Evolutionary conservation across 208 protist species (phyloP).

Genomic region (Polymyxa betae): DNA sequence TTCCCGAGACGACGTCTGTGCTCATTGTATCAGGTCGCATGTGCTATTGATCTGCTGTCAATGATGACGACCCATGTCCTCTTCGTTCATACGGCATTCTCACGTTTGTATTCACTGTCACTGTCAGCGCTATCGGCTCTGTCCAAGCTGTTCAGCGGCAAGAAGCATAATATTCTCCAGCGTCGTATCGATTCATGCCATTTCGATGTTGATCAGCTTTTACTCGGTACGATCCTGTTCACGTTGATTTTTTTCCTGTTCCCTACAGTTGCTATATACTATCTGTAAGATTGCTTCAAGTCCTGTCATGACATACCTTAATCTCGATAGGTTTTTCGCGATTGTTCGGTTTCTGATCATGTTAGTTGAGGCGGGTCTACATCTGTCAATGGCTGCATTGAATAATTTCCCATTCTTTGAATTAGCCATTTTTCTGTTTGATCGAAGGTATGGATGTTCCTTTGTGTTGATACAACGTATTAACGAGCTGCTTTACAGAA

Average conservation of each 20-base stretch:
- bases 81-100: conserved; percentile 47
- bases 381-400: not conserved
- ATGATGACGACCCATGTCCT: conserved; percentile 51
- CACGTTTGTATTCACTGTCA: conserved; percentile 2
- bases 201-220: conserved; percentile 53
- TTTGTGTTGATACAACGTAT: not conserved
- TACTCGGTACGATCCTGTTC: conserved; percentile 44
- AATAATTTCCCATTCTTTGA: conserved; percentile 47
- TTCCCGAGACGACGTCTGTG: not conserved
- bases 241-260: conserved; percentile 53
- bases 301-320: not conserved
- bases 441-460: not conserved
- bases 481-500: not conserved
- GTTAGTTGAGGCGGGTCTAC: conserved; percentile 15
- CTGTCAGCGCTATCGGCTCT: conserved; percentile 45
- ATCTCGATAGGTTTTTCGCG: conserved; percentile 30
- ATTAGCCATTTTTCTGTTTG: conserved; percentile 3
- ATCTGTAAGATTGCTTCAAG: not conserved
- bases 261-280: conserved; percentile 42
- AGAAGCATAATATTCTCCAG: conserved; percentile 40
- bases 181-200: conserved; percentile 44
- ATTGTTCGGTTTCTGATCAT: conserved; percentile 52
- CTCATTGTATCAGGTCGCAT: not conserved
- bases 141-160: conserved; percentile 49
- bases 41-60: conserved; percentile 46